Conservation (phyloP, 352 stramenopile genomes). For the Globisporangium camurandrum region DNA sequence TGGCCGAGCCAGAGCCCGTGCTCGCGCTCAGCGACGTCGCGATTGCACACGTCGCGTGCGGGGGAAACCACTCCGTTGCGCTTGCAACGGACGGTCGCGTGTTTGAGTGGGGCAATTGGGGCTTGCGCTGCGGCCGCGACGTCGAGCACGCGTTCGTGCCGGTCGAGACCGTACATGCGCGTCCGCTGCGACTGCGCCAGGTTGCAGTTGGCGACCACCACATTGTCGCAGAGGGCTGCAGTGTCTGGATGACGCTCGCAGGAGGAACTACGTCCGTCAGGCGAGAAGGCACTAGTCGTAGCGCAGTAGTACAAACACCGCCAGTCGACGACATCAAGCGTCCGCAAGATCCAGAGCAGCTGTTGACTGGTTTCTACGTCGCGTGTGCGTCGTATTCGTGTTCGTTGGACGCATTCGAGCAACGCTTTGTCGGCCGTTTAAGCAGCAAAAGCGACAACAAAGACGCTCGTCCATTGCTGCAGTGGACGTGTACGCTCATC, state of each 20-base stretch:
- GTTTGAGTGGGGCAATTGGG: conserved; percentile 73
- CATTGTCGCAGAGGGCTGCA: conserved; percentile 37
- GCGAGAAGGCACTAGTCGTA: background rate
- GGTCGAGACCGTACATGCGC: conserved; percentile 19
- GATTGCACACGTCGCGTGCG: conserved; percentile 40
- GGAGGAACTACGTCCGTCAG: too few species aligned
- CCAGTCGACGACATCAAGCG: conserved; percentile 1
- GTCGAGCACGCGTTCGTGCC: conserved; percentile 52
- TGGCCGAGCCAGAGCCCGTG: conserved; percentile 54
- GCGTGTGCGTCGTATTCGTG: conserved; percentile 21
- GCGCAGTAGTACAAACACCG: background rate
- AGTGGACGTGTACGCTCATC: conserved; percentile 29
- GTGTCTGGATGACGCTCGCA: conserved; percentile 66
- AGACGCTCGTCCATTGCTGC: background rate
- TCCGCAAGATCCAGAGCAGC: too few species aligned
- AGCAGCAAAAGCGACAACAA: background rate
- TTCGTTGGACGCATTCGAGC: conserved; percentile 17
- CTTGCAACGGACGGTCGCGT: conserved; percentile 29
- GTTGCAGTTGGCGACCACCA: conserved; percentile 5
- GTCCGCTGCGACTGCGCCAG: conserved; percentile 15
- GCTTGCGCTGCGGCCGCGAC: conserved; percentile 39
- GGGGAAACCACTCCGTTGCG: conserved; percentile 51
- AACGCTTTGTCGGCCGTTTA: conserved; percentile 7
- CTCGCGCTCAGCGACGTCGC: conserved; percentile 33
- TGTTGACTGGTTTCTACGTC: conserved; percentile 20